Base-by-base conservation (phyloP, 1,284 basidiomycete genomes). In the Marasmius tenuissimus region DNA sequence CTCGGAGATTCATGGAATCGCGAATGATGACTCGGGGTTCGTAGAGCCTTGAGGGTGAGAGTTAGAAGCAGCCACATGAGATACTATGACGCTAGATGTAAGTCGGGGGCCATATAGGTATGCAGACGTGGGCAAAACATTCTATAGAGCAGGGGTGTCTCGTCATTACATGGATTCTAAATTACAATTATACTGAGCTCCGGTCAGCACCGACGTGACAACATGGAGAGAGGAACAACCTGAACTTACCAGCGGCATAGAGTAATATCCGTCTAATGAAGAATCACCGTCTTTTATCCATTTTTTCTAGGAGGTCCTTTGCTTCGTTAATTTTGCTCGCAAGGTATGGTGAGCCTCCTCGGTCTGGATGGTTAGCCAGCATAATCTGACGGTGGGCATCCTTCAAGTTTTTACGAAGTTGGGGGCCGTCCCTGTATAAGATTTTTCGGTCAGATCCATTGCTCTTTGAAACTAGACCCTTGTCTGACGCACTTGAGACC, bases 311-410 rank as follows among this genome's bases (percentile, higher is more conserved):
- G 61, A 95, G 67, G 67, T 94, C 92, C 71, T 93, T 94, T 0
- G 94, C 95, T 71, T 97, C 95, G 75, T 97, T 97, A 61, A 97
- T 94, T 82, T 97, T 98, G 72, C 94, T 96, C n/a, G 97, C 97
- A 47, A 99, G 79, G 76, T 97, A 98, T 1, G 97, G 97, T 12
- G 94, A 92, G 38, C 97, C 97, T 47, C 96, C 96, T 66, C 96
- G 84, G 79, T 98, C 96, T 16, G 97, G 97, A 77, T 98, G 96
- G 76, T 98, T 98, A 22, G 93, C 91, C 55, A 97, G 83, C 94
- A 97, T 97, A 68, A 97, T 92, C 50, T 89, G 86, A 59, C 95
- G 86, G 75, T 97, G 95, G 0, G 94, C 93, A 70, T 96, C 94
- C 77, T 97, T 96, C 64, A 96, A 75, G 72, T 82, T 86, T 55